Conservation (phyloP, 1,284 basidiomycete species). For the Trametes versicolor region DNA sequence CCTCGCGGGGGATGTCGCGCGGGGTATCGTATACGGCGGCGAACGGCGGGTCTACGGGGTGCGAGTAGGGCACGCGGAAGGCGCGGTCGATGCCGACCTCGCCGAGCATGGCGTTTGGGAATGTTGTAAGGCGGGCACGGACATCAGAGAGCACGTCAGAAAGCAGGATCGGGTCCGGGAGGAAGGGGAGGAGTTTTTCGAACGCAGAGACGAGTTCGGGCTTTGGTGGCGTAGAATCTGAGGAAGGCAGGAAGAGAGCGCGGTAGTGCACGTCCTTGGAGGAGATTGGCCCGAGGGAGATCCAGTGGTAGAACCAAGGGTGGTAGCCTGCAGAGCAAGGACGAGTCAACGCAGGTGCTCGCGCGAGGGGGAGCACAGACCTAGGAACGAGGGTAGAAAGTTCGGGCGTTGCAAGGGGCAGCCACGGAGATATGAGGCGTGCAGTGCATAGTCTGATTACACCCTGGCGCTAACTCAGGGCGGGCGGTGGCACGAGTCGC, state of each 20-base stretch:
- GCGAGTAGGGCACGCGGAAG: slow-evolving; percentile 72
- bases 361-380: neutral
- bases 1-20: slow-evolving; percentile 47
- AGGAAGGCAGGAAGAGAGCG: slow-evolving; percentile 57
- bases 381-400: slow-evolving; percentile 15
- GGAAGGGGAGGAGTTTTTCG: slow-evolving; percentile 57
- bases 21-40: slow-evolving; percentile 5
- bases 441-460: neutral
- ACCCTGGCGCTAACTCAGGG: neutral
- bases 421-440: neutral
- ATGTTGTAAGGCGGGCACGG: slow-evolving; percentile 61
- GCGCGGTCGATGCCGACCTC: slow-evolving; percentile 85
- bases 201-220: slow-evolving; percentile 53
- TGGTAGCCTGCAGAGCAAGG: slow-evolving; percentile 68
- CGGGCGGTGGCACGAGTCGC: neutral
- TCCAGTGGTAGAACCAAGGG: slow-evolving; percentile 84
- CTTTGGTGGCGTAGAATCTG: slow-evolving; percentile 40
- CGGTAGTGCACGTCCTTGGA: slow-evolving; percentile 76
- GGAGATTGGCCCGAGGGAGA: slow-evolving; percentile 53
- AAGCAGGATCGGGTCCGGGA: slow-evolving; percentile 73
- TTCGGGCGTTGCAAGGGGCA: neutral
- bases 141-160: slow-evolving; percentile 61
- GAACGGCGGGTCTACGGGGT: slow-evolving; percentile 44
- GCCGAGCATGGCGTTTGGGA: slow-evolving; percentile 79
- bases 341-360: slow-evolving; percentile 19